Evolutionary conservation across 495 filamentous ascomycete species (phyloP), one percentile per base, ranked within the genome.

Genomic region (Cenococcum geophilum): DNA sequence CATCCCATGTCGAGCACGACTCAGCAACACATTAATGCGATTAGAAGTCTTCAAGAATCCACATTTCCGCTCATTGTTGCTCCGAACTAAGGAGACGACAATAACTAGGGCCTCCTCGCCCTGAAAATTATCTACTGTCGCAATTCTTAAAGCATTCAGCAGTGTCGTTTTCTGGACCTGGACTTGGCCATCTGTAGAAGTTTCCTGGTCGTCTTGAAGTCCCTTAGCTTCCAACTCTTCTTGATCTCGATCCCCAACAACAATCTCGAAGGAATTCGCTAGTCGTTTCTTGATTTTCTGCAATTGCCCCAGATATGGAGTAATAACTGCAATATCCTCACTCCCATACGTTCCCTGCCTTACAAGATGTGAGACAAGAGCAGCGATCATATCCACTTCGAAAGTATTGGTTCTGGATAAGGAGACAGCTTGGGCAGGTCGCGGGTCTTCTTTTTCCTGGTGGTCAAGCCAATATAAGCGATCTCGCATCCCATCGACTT

Each of bases 71-170:
- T 81, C 67, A 1, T 70, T 58, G 64, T 92, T 93, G 72, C 86
- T 88, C 50, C 89, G 79, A 12, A 93, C 90, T 0, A 93, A 73
- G 0, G 89, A 92, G n/a, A 95, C 78, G n/a, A 93, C 76, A 10
- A 93, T 79, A 3, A 92, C 78, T 55, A 89, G 88, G 14, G 88
- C 88, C 66, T 93, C 88, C 69, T 93, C 89, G 6, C 69, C 77
- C 62, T 91, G 88, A 59, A 92, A 92, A 67, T 90, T 92, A 70
- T 93, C 89, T n/a, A 95, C 83, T 0, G 86, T 93, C n/a, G 90
- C 87, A 5, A 90, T 70, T 25, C 86, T 76, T 1, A 95, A 72
- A 12, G 76, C 75, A n/a, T 86, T 76, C 0, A 85, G 63, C 0
- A 91, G 74, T 0, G 74, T 81, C 21, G 75, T 79, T 64, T 83